Conservation (phyloP, 2,329 filamentous ascomycete genomes). For the Apiospora malaysiana region DNA sequence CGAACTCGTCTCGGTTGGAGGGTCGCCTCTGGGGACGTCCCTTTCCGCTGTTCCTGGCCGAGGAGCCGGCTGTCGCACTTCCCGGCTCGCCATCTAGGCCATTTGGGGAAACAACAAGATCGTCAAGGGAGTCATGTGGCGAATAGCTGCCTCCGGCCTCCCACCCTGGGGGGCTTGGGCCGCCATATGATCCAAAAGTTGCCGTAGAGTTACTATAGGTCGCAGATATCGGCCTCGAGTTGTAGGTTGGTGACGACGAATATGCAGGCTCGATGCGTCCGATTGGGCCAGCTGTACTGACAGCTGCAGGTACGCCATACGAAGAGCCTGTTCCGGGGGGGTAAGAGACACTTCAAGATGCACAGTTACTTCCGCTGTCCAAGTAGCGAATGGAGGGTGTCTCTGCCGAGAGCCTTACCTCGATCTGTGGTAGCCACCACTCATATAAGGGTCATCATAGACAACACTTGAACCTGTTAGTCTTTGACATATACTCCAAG, state of each 20-base stretch:
- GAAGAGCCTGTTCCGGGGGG: conserved; percentile 42
- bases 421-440: conserved; percentile 37
- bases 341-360: conserved; percentile 51
- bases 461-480: conserved; percentile 39
- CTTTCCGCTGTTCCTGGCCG: conserved; percentile 50
- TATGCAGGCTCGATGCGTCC: conserved; percentile 48
- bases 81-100: conserved; percentile 61
- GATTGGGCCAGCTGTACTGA: conserved; percentile 44
- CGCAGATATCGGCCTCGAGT: conserved; percentile 48
- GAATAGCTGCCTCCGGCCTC: conserved; percentile 59
- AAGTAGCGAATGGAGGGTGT: conserved; percentile 28
- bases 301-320: conserved; percentile 41
- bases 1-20: conserved; percentile 87
- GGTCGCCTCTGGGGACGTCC: conserved; percentile 60
- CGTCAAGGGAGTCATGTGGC: conserved; percentile 63
- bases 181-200: conserved; percentile 47
- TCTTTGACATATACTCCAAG: conserved; percentile 28
- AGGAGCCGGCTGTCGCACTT: conserved; percentile 21
- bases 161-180: conserved; percentile 51
- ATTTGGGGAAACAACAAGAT: conserved; percentile 62
- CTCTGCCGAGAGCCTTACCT: conserved; percentile 39
- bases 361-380: conserved; percentile 41
- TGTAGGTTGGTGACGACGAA: conserved; percentile 47
- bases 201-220: conserved; percentile 41
- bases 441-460: conserved; percentile 38